These are phyloP conservation scores for carrot (Daucus carota) DNA, from an alignment of 129 eudicot species.

Conservation along the genomic window DNA sequence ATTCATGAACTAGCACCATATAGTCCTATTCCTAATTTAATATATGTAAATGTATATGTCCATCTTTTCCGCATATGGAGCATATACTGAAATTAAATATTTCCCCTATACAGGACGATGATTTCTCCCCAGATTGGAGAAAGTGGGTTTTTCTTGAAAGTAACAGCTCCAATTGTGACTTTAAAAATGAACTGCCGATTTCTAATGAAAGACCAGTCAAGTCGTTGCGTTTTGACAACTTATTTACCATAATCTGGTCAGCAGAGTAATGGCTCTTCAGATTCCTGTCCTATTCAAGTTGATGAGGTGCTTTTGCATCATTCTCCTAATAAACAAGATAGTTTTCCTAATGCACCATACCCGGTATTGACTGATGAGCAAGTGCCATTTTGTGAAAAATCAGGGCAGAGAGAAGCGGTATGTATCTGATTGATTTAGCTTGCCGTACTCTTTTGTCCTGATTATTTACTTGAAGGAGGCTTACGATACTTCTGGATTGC, in stretches of 20 bases:
- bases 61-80: not conserved
- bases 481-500: constrained; percentile 24
- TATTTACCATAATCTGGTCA: constrained; percentile 20
- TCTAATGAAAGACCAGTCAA: constrained; percentile 34
- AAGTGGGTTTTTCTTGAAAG: constrained; percentile 53
- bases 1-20: not conserved
- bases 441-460: not conserved
- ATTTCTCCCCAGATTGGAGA: constrained; percentile 56
- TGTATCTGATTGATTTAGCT: not conserved
- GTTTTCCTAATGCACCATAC: constrained; percentile 6
- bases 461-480: not conserved
- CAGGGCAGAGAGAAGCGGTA: not conserved
- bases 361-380: constrained; percentile 15
- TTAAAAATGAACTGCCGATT: constrained; percentile 23
- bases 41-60: not conserved
- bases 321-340: constrained; percentile 6
- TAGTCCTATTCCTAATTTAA: not conserved
- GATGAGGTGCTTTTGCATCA: constrained; percentile 18
- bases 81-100: constrained; percentile 3
- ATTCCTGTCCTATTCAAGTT: constrained; percentile 17
- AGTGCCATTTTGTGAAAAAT: not conserved
- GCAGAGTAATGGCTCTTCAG: constrained; percentile 25
- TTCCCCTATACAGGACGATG: constrained; percentile 44
- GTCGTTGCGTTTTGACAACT: constrained; percentile 53
- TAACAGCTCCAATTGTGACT: constrained; percentile 17